These are phyloP conservation scores for Dorcoceras hygrometricum DNA, from an alignment of 257 asterid species.

Conservation along the genomic window DNA sequence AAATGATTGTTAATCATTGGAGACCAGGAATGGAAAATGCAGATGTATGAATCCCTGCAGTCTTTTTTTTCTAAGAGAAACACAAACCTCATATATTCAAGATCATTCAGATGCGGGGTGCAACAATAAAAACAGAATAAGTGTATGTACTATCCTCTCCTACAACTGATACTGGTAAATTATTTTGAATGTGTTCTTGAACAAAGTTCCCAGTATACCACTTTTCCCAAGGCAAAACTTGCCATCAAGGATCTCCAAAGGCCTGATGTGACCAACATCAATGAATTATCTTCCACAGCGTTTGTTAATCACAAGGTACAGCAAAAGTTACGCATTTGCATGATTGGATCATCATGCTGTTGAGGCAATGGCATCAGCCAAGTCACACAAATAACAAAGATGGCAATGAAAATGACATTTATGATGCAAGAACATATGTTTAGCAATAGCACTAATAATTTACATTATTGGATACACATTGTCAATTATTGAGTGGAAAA, in stretches of 20 bases:
- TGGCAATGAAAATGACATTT: constrained; percentile 8
- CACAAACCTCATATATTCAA: constrained; percentile 7
- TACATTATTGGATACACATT: not conserved
- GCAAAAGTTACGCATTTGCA: constrained; percentile 39
- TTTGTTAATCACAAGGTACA: constrained; percentile 48
- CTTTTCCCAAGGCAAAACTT: constrained; percentile 51
- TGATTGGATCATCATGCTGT: constrained; percentile 29
- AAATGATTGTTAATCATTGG: not conserved
- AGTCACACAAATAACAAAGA: constrained; percentile 15
- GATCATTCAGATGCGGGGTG: constrained; percentile 8
- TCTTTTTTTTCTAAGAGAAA: constrained; percentile 14
- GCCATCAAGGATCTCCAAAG: constrained; percentile 65
- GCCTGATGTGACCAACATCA: constrained; percentile 59
- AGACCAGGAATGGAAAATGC: not conserved
- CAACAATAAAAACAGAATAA: constrained; percentile 14
- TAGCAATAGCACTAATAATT: not conserved
- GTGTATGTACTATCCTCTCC: constrained; percentile 19
- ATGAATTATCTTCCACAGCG: constrained; percentile 60
- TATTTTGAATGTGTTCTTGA: constrained; percentile 28
- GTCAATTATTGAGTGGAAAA: not conserved
- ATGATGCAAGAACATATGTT: not conserved
- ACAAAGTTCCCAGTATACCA: constrained; percentile 48
- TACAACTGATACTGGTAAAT: constrained; percentile 22
- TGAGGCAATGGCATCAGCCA: constrained; percentile 27
- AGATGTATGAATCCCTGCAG: not conserved